A percentile compares a stretch with the other conserved stretches of the same genome.
These are phyloP conservation scores for Pluteus cervinus DNA, from an alignment of 768 basidiomycete species.

Conservation along the genomic window DNA sequence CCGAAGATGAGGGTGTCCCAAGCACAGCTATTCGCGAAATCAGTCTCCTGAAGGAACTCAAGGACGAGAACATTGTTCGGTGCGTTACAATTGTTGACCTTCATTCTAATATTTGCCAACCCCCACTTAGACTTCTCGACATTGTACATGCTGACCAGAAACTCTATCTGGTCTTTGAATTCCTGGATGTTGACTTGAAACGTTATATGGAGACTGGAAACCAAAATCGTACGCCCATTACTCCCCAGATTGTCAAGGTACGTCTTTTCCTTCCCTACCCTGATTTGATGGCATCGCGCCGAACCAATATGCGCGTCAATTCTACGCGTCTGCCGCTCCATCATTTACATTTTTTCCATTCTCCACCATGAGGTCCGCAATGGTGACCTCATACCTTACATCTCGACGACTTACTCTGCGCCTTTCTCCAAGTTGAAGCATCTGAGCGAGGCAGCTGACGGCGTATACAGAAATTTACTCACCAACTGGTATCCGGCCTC, in stretches of 20 bases:
- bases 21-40: constrained; percentile 98
- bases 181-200: constrained; percentile 94
- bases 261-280: constrained; percentile 25
- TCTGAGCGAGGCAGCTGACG: no score
- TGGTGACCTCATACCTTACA: no score
- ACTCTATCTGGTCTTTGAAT: constrained; percentile 97
- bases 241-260: constrained; percentile 76
- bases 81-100: constrained; percentile 23
- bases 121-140: constrained; percentile 69
- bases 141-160: constrained; percentile 97
- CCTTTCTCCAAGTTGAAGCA: no score
- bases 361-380: no score
- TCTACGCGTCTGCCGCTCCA: no score
- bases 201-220: constrained; percentile 91
- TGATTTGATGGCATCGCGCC: constrained; percentile 1
- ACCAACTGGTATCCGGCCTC: constrained; percentile 86
- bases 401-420: no score
- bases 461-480: constrained; percentile 94
- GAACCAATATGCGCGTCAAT: constrained; percentile 13
- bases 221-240: constrained; percentile 64
- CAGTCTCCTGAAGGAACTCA: constrained; percentile 92
- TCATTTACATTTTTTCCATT: constrained; percentile 4
- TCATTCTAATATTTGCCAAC: constrained; percentile 5
- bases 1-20: constrained; percentile 98
- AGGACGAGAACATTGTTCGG: constrained; percentile 95